Percentiles rank a stretch among this genome's conserved stretches.
These are phyloP conservation scores for Cladosporium sp. DNA, from an alignment of 2,329 filamentous ascomycete genomes.

Conservation along the genomic window DNA sequence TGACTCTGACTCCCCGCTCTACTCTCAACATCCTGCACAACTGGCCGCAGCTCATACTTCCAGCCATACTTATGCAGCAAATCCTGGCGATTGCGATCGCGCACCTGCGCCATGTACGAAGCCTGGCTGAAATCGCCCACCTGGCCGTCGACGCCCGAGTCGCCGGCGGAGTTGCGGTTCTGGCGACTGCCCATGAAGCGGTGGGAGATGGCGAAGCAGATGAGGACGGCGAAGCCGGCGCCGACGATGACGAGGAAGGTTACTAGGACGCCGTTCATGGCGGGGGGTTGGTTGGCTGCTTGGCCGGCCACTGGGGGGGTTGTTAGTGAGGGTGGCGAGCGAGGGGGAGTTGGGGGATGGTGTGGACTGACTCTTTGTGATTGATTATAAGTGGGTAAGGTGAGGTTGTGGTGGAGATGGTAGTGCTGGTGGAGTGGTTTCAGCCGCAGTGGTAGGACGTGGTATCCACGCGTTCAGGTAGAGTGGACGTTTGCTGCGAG, in stretches of 20 bases:
- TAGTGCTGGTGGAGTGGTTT: neutral
- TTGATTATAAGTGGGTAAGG: neutral
- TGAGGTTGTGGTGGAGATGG: neutral
- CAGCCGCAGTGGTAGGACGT: neutral
- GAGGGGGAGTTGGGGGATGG: neutral
- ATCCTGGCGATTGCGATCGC: constrained; percentile 11
- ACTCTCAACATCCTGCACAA: constrained; percentile 3
- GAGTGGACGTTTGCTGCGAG: neutral
- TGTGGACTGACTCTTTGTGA: neutral
- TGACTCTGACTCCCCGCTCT: constrained; percentile 11
- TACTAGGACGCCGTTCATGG: constrained; percentile 12
- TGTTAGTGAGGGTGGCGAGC: neutral
- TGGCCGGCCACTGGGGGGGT: constrained; percentile 8
- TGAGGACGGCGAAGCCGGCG: constrained; percentile 57
- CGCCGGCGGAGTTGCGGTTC: neutral
- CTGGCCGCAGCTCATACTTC: constrained; percentile 11
- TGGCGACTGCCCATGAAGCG: constrained; percentile 8
- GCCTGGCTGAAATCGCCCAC: constrained; percentile 8
- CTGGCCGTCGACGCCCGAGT: neutral
- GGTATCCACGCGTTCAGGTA: neutral
- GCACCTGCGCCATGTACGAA: constrained; percentile 11
- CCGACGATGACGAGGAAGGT: constrained; percentile 40
- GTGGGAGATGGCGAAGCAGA: constrained; percentile 12
- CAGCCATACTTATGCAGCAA: constrained; percentile 12
- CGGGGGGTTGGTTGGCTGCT: constrained; percentile 10